A percentile compares a stretch with the other conserved stretches of the same genome.
These are phyloP conservation scores for Talaromyces wortmannii DNA, from an alignment of 495 filamentous ascomycete genomes.

Conservation along the genomic window DNA sequence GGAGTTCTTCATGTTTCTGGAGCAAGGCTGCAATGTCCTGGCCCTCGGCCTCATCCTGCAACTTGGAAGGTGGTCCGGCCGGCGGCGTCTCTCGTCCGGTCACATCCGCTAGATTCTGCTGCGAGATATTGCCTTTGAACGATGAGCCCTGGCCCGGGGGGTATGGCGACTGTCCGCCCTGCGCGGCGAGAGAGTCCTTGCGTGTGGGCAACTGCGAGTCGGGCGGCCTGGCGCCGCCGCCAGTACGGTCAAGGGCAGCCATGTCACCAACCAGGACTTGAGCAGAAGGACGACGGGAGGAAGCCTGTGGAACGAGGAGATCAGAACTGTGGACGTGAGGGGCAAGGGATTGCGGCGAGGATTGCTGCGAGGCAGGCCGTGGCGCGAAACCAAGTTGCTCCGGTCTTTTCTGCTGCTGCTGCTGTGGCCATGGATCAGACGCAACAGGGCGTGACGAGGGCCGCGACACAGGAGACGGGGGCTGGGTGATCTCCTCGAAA, in stretches of 20 bases:
- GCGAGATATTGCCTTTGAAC: constrained; percentile 16
- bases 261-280: background rate
- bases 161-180: constrained; percentile 8
- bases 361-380: background rate
- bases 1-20: constrained; percentile 54
- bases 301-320: background rate
- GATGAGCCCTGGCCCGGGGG: constrained; percentile 5
- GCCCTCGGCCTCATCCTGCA: constrained; percentile 46
- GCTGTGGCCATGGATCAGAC: background rate
- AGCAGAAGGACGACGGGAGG: background rate
- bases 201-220: background rate
- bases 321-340: background rate
- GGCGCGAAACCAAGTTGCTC: background rate
- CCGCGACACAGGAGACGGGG: background rate
- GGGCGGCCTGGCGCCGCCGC: constrained; percentile 31
- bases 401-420: background rate
- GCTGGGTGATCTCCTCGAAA: background rate
- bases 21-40: constrained; percentile 36
- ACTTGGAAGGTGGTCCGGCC: constrained; percentile 32
- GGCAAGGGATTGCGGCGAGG: background rate
- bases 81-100: constrained; percentile 53
- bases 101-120: constrained; percentile 23
- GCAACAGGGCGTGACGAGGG: background rate
- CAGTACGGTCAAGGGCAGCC: constrained; percentile 26
- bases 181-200: constrained; percentile 1